A percentile compares a stretch with the other conserved stretches of the same genome.
Conservation (phyloP, 2,329 filamentous ascomycete genomes). For the Plectosphaerella sp. region DNA sequence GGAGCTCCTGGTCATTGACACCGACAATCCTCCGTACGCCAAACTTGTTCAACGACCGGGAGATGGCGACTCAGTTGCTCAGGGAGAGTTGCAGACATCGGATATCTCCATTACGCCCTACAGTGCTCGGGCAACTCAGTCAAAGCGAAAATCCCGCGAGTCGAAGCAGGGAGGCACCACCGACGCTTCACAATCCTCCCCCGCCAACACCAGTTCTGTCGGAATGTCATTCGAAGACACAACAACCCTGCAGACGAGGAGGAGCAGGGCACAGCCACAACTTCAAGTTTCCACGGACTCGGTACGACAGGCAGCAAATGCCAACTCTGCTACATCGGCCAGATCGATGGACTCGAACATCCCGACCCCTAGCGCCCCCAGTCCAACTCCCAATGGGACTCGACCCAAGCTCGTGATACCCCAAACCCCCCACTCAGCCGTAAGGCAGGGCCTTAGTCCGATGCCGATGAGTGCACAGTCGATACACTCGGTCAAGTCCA, state of each 20-base stretch:
- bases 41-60: slow-evolving; percentile 31
- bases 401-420: background rate
- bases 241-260: background rate
- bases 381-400: background rate
- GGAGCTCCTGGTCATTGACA: slow-evolving; percentile 65
- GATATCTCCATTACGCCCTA: background rate
- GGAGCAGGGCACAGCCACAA: background rate
- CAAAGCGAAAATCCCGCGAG: background rate
- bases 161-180: background rate
- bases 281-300: background rate
- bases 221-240: background rate
- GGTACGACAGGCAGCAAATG: background rate
- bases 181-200: background rate
- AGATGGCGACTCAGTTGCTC: background rate
- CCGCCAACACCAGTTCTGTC: background rate
- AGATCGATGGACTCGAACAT: background rate
- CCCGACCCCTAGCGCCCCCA: background rate
- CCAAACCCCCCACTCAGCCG: background rate
- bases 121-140: background rate
- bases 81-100: background rate
- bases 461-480: background rate
- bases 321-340: background rate
- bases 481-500: background rate
- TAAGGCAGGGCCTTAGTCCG: background rate
- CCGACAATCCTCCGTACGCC: slow-evolving; percentile 37